A percentile compares a stretch with the other conserved stretches of the same genome.
Conservation (phyloP, 2,329 filamentous ascomycete genomes). For the Fusarium temperatum region DNA sequence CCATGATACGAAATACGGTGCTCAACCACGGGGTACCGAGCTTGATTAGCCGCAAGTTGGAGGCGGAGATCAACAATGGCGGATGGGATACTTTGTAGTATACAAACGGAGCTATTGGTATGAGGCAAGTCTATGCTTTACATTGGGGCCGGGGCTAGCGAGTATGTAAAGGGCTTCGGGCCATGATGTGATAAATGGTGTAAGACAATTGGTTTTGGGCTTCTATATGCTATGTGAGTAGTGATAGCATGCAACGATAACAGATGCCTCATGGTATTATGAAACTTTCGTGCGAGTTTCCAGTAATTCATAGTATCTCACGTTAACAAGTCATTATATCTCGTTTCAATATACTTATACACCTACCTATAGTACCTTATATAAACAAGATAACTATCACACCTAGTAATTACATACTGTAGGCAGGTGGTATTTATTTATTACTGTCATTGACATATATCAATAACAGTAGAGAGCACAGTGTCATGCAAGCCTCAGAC, state of each 20-base stretch:
- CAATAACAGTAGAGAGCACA: not conserved
- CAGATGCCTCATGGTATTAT: not conserved
- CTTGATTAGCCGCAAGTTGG: slow-evolving; percentile 87
- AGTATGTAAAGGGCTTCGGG: not conserved
- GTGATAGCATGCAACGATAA: slow-evolving; percentile 1
- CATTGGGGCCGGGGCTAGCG: not conserved
- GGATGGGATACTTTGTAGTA: slow-evolving; percentile 82
- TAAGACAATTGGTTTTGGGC: not conserved
- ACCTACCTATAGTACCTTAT: not conserved
- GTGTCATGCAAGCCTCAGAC: not conserved
- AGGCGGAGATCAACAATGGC: slow-evolving; percentile 95
- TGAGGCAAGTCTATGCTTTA: not conserved
- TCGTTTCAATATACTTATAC: not conserved
- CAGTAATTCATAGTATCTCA: not conserved
- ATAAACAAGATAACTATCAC: not conserved
- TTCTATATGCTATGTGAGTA: slow-evolving; percentile 4
- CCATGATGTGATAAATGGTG: slow-evolving; percentile 1
- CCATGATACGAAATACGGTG: slow-evolving; percentile 85
- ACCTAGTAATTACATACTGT: too few species aligned
- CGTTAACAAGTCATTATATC: not conserved
- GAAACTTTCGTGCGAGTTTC: not conserved
- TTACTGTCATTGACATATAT: not conserved
- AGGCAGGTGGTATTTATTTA: not conserved
- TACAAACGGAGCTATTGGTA: not conserved
- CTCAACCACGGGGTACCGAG: slow-evolving; percentile 87